Base-by-base conservation (phyloP, 371 early-diverging fungal species). In the Mortierella sp. region DNA sequence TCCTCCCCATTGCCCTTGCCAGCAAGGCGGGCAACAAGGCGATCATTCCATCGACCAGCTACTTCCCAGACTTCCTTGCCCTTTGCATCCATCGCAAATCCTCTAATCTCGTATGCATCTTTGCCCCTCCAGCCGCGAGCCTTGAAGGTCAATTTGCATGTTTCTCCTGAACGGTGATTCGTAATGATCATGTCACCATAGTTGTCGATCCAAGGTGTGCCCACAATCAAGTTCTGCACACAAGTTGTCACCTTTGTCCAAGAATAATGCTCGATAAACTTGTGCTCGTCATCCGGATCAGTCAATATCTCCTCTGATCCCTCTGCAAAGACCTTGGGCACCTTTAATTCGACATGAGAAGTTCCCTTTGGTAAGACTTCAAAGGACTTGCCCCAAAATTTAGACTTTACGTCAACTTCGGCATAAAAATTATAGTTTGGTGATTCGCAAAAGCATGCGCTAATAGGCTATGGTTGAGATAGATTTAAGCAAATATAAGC, bases 381-480 rank as follows among this genome's bases (percentile, higher is more conserved):
- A 37, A 95, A 86, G 9, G 93, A 91, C 64, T 91, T 92, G 62
- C 95, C 95, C 88, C 92, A 92, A 79, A 95, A 95, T 77, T 90
- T 90, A 67, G 90, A 88, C 69, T 90, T 90, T 35, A 94, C 91
- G 66, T 92, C 89, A 23, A 93, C 92, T 73, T 95, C 94, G 12
- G 93, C 91, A 71, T 91, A 93, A 66, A 93, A 94, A 29, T 85
- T 79, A 73, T 92, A 95, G 79, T 90, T 89, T 9, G 90, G 87
- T 12, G 93, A 92, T 56, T 95, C 96, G 65, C 92, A 92, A 84
- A 91, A 89, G 83, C 94, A 95, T 2, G 96, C 96, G 40, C 90
- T 90, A 59, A 95, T 90, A 2, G 96, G 96, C 89, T 88, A 56
- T 43, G 0, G 17, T 17, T 43, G 5, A 19, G 19, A 17, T 43